Evolutionary conservation across 768 basidiomycete species (phyloP), one percentile per base, ranked within the genome.

Genomic region (Butyriboletus loyo): DNA sequence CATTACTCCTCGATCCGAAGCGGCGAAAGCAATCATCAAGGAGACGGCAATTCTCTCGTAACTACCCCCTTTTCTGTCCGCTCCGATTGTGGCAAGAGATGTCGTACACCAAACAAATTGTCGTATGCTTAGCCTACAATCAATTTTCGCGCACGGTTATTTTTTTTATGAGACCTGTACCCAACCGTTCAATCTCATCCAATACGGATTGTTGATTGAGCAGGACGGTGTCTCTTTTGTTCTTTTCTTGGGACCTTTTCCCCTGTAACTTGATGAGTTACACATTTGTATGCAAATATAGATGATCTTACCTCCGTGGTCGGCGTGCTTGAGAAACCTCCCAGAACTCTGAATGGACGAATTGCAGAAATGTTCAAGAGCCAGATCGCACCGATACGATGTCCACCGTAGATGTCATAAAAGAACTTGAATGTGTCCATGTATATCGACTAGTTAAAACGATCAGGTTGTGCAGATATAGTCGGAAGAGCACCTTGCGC

Each of bases 331-430:
- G 89, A 92, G 69, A 87, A 96, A 10, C 87, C 88, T 24, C 88
- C 84, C 40, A 94, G 74, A 7, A 92, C 90, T 55, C 88, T 83
- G 75, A 95, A 92, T 5, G 84, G 77, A 41, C 86, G 74, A 1
- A 82, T 69, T 24, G 77, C 72, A 50, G 78, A 79, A 31, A 91
- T 70, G 14, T 75, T 75, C 7, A 91, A 87, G 61, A 95, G 89
- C 92, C 93, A 98, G 2, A 97, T 85, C 1, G 79, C 85, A 7
- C 91, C 94, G 46, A 94, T 86, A 31, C 75, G 74, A 51, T 81
- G 75, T 0, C 94, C 92, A 13, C 97, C 97, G 31, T 84, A 77
- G 0, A 81, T 73, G 58, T 98, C 95, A 60, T 83, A 82, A 76
- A 98, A 99, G 35, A 96, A 76, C 52, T 89, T 81, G 57, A 90